Base-by-base conservation (phyloP, 2,329 filamentous ascomycete species). In the Nemania bipapillata region DNA sequence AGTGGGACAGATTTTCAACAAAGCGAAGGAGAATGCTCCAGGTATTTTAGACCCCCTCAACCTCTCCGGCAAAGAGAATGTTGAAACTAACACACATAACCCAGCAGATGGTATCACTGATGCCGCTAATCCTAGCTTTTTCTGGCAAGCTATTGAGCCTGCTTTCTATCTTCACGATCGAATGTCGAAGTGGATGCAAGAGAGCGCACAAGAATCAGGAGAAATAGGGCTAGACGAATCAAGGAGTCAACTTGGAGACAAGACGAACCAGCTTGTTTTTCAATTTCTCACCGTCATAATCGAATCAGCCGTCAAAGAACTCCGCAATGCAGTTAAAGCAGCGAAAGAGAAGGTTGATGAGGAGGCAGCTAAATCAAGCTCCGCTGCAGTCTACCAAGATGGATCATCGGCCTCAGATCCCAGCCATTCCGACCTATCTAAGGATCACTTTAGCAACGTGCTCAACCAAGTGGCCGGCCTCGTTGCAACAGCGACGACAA, bases 371-470 rank as follows among this genome's bases (percentile, higher is more conserved):
- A 77, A 77, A 47, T 74, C 75, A 2, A 72, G 60, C 9, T 75
- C 75, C 2, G 75, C 76, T 2, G 72, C 69, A 7, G 69, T 78
- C 24, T 78, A 77, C 57, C 57, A 74, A 45, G 71, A 73, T 15
- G 73, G 73, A 12, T 74, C 73, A 15, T 83, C 83, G 0, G 84
- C 75, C 1, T 85, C 84, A 1, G 84, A 87, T 71, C 86, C 86
- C 9, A 88, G 86, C 11, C 86, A 89, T 74, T 88, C 86, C 2
- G 81, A 88, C 61, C 81, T 89, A 8, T 86, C 85, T 30, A 89
- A 89, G 76, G 86, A 89, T 67, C 86, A 89, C 73, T 89, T 89
- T 70, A 83, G 84, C 75, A 88, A 89, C 73, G 80, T 86, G 12
- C 82, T 89, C 65, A 89, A 89, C 71, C 82, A 85, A 67, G 85